Base-by-base conservation (phyloP, 2,329 filamentous ascomycete genomes). In the Massarina eburnea region DNA sequence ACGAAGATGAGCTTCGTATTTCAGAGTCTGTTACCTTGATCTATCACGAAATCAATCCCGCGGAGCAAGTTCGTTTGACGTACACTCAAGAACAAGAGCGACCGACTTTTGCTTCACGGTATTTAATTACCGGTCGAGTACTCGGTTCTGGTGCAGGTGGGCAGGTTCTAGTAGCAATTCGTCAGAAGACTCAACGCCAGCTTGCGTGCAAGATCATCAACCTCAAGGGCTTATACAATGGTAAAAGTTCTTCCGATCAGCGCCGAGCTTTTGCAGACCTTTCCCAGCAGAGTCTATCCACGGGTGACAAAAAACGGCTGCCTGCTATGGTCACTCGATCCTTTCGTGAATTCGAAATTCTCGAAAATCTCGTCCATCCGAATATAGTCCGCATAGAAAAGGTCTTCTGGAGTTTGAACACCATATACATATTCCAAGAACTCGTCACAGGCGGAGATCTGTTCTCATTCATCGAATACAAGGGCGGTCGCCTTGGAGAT, bases 131-230 rank as follows among this genome's bases (percentile, higher is more conserved):
- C 1, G 61, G 73, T 32, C 75, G 77, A 8, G 60, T 75, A 2
- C 70, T 86, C 19, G 83, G 83, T 4, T 58, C 66, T 26, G 83
- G 83, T 5, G 74, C 71, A 2, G 75, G 76, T 57, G 80, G 79
- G 8, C 69, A 69, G 33, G 79, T 86, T 3, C 75, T 79, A 44
- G 70, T 84, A 8, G 81, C 78, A 4, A 61, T 77, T 2, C 76
- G 87, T 14, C 62, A 71, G 19, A 64, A 64, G 6, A 80, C 78
- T 0, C 73, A 76, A 29, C 76, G 75, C 44, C 86, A 89, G 57
- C 53, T 88, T 17, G 85, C 84, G 9, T 90, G 86, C 72, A 89
- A 90, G 57, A 67, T 88, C 8, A 72, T 88, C 41, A 72, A 80
- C 42, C 58, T 86, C 2, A 70, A 55, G 34, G 52, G 46, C n/a